Evolutionary conservation across 2,329 filamentous ascomycete species (phyloP).

Genomic region (Gremmenia infestans): DNA sequence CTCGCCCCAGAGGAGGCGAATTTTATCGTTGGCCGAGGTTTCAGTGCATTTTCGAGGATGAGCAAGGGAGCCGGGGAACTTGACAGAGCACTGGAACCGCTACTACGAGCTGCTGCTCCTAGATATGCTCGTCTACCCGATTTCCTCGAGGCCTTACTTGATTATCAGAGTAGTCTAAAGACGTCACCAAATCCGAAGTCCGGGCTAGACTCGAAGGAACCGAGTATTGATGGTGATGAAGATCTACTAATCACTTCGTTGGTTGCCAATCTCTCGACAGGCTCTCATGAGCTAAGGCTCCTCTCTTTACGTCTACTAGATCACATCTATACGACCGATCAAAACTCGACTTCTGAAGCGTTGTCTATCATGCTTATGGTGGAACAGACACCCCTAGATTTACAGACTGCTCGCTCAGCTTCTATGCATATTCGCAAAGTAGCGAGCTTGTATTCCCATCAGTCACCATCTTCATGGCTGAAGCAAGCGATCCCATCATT

Average conservation of each 20-base stretch:
- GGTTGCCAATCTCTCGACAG: conserved; percentile 67
- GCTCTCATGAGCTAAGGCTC: conserved; percentile 69
- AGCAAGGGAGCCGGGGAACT: conserved; percentile 52
- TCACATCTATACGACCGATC: conserved; percentile 47
- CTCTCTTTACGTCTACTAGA: conserved; percentile 69
- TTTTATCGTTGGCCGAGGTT: conserved; percentile 71
- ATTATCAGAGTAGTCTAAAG: conserved; percentile 42
- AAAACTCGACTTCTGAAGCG: conserved; percentile 45
- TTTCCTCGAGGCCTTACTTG: conserved; percentile 60
- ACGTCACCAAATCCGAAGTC: conserved; percentile 13
- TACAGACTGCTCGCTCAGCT: conserved; percentile 71
- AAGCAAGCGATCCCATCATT: conserved; percentile 71
- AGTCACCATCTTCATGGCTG: conserved; percentile 61
- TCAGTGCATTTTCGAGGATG: conserved; percentile 67
- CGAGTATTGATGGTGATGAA: conserved; percentile 45
- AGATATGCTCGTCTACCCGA: conserved; percentile 59
- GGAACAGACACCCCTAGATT: conserved; percentile 71
- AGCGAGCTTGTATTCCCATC: conserved; percentile 49
- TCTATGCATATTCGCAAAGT: conserved; percentile 79
- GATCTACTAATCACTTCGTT: conserved; percentile 61
- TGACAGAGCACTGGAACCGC: conserved; percentile 57
- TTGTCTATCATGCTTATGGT: conserved; percentile 67
- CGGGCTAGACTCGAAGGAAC: conserved; percentile 1
- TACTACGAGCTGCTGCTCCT: conserved; percentile 61
- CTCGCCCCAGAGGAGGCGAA: conserved; percentile 58